A percentile compares a stretch with the other conserved stretches of the same genome.
Conservation (phyloP, 1,139 yeast species). For the Meyerozyma elateridarum region DNA sequence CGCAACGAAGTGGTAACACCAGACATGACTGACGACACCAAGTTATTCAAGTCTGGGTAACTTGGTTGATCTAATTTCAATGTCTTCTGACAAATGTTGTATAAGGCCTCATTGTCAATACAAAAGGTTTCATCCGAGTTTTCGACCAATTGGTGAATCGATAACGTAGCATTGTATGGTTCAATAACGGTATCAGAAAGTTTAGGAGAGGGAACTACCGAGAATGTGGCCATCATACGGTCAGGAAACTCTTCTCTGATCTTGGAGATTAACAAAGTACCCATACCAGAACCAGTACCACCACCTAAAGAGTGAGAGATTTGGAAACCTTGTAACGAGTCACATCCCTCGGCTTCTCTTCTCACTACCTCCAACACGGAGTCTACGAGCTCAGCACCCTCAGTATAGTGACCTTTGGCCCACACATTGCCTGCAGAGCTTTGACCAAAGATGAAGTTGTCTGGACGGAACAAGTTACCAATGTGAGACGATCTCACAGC, state of each 20-base stretch:
- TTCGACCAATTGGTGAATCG: constrained; percentile 90
- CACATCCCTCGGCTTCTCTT: constrained; percentile 92
- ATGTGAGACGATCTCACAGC: constrained; percentile 70
- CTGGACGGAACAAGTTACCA: constrained; percentile 87
- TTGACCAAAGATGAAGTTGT: constrained; percentile 83
- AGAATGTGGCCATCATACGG: constrained; percentile 93
- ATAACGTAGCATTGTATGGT: constrained; percentile 88
- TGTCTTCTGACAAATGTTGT: constrained; percentile 82
- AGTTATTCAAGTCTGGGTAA: constrained; percentile 70
- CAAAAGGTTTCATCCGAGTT: constrained; percentile 90
- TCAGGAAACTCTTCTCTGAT: constrained; percentile 88
- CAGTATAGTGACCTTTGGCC: constrained; percentile 97
- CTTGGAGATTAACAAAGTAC: constrained; percentile 73
- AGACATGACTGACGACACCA: constrained; percentile 88
- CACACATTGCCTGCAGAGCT: constrained; percentile 92
- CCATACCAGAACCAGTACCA: constrained; percentile 97
- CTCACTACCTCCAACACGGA: constrained; percentile 83
- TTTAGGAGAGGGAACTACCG: constrained; percentile 88
- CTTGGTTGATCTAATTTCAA: constrained; percentile 76
- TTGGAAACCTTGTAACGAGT: constrained; percentile 91
- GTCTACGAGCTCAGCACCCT: constrained; percentile 91
- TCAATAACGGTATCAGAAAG: constrained; percentile 91
- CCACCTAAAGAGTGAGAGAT: constrained; percentile 93
- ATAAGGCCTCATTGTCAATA: constrained; percentile 89
- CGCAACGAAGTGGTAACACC: constrained; percentile 88